These are phyloP conservation scores for Globisporangium paddicum DNA, from an alignment of 352 stramenopile species.

Conservation along the genomic window DNA sequence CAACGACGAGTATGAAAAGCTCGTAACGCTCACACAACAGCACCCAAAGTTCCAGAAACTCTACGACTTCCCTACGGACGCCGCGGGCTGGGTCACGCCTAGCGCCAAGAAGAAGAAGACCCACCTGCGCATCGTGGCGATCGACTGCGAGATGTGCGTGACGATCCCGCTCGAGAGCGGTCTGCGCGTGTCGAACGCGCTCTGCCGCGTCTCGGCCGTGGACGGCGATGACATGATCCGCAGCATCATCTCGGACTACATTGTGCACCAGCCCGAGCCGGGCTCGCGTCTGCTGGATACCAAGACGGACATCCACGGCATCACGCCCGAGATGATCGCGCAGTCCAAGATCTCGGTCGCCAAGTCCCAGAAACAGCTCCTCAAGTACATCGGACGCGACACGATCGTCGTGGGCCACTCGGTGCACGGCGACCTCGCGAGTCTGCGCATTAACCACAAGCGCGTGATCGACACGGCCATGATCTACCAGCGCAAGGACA, in stretches of 20 bases:
- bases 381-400: conserved; percentile 80
- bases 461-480: conserved; percentile 83
- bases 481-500: conserved; percentile 64
- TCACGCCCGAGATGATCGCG: conserved; percentile 63
- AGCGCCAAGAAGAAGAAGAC: conserved; percentile 57
- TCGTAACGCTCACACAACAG: conserved; percentile 62
- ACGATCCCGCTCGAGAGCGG: conserved; percentile 24
- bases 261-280: conserved; percentile 74
- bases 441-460: conserved; percentile 66
- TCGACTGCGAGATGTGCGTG: conserved; percentile 89
- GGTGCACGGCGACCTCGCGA: conserved; percentile 69
- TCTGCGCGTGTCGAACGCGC: conserved; percentile 42
- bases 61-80: conserved; percentile 46
- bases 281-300: conserved; percentile 57
- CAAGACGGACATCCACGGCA: conserved; percentile 86
- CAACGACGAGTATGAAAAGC: conserved; percentile 58
- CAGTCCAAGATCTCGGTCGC: conserved; percentile 67
- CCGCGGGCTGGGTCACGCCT: conserved; percentile 58
- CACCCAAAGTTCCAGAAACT: conserved; percentile 52
- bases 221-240: conserved; percentile 74
- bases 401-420: conserved; percentile 85
- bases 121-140: conserved; percentile 61
- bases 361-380: conserved; percentile 76
- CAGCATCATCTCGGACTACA: conserved; percentile 69
- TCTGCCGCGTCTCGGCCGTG: conserved; percentile 80